phyloP scores from a whole-genome alignment of 164 flowering plant species.

The Tetrastigma voinierianum region DNA sequence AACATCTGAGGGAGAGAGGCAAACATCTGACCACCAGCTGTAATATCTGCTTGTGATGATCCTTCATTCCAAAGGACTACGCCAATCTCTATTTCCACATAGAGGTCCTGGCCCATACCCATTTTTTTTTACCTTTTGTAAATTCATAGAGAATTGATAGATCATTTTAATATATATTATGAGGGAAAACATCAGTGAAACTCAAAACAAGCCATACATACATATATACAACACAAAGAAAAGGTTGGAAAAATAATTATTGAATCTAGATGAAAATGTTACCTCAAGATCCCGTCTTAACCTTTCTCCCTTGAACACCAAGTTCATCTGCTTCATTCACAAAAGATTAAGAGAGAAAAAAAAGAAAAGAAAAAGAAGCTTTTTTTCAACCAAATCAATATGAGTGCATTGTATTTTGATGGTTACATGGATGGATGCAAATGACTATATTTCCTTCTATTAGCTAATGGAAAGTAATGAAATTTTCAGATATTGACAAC shows the following conservation, averaged over 20 bases:
- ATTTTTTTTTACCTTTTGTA: too few species aligned
- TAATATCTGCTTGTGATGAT: conserved; percentile 38
- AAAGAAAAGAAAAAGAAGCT: not conserved
- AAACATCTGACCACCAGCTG: conserved; percentile 60
- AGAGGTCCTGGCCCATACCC: conserved; percentile 88
- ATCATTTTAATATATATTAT: too few species aligned
- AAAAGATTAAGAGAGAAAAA: not conserved
- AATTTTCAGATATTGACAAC: too few species aligned
- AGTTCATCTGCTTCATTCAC: conserved; percentile 46
- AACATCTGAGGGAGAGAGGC: conserved; percentile 34
- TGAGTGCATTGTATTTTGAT: too few species aligned
- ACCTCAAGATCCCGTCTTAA: conserved; percentile 72
- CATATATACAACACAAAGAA: not conserved
- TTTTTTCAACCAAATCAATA: not conserved
- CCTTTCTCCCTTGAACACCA: conserved; percentile 82
- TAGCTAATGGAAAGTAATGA: too few species aligned
- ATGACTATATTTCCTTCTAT: too few species aligned
- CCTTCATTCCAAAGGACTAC: conserved; percentile 68
- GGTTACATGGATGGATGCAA: too few species aligned
- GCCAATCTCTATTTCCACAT: conserved; percentile 37
- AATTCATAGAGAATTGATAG: not conserved
- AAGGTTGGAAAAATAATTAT: not conserved
- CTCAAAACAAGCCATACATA: not conserved
- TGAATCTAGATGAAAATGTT: not conserved
- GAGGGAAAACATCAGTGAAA: not conserved